These are phyloP conservation scores for Pichia cabralensis DNA, from an alignment of 805 yeast genomes.

Conservation along the genomic window DNA sequence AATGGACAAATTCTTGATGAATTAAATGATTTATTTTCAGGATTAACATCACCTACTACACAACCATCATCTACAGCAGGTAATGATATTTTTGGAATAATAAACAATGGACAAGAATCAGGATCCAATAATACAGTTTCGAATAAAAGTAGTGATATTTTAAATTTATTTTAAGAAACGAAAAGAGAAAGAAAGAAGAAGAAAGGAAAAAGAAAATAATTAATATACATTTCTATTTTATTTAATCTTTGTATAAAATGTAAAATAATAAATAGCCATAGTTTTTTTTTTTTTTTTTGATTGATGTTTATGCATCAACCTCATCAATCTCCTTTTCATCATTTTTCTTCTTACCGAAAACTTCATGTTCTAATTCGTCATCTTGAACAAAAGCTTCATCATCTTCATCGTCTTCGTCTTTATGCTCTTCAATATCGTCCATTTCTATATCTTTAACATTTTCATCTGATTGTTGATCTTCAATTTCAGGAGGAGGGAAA, in stretches of 20 bases:
- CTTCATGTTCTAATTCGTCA: slow-evolving; percentile 22
- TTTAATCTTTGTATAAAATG: too few species aligned
- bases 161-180: slow-evolving; percentile 6
- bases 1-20: slow-evolving; percentile 47
- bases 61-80: too few species aligned
- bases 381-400: slow-evolving; percentile 15
- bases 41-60: slow-evolving; percentile 9
- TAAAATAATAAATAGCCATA: too few species aligned
- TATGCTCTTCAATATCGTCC: slow-evolving; percentile 12
- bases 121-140: neutral
- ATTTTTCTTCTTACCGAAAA: slow-evolving; percentile 10
- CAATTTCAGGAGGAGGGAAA: slow-evolving; percentile 35
- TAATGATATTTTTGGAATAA: too few species aligned
- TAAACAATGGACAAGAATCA: too few species aligned
- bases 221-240: too few species aligned
- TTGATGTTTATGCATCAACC: slow-evolving; percentile 5
- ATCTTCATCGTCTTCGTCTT: slow-evolving; percentile 16
- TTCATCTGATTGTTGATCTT: slow-evolving; percentile 17
- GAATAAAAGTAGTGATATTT: slow-evolving; percentile 9
- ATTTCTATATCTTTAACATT: slow-evolving; percentile 12
- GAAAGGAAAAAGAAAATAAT: too few species aligned
- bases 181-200: too few species aligned
- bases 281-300: neutral
- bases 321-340: slow-evolving; percentile 20
- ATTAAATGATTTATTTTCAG: slow-evolving; percentile 58